phyloP scores from a whole-genome alignment of 2,329 filamentous ascomycete species.

The Fonsecaea monophora region DNA sequence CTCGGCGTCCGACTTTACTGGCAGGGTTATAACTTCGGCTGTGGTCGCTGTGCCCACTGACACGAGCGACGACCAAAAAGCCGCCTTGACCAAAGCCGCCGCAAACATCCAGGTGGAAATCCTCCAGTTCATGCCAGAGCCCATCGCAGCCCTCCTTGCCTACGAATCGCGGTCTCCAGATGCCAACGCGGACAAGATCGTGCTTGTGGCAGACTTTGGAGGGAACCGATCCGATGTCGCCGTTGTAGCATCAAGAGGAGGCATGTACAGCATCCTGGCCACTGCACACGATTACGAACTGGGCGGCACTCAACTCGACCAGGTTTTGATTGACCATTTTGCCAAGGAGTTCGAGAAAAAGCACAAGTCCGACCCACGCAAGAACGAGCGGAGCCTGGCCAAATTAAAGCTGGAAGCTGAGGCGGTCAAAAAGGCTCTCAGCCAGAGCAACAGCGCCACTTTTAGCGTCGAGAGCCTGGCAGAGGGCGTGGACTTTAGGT shows the following conservation, averaged over 20 bases:
- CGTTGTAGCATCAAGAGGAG: constrained; percentile 86
- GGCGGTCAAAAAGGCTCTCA: constrained; percentile 88
- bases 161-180: constrained; percentile 86
- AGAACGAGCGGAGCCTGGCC: constrained; percentile 79
- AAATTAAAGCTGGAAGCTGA: constrained; percentile 94
- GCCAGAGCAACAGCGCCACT: constrained; percentile 82
- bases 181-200: constrained; percentile 79
- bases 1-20: constrained; percentile 89
- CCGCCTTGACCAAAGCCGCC: constrained; percentile 77
- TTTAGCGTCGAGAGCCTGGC: constrained; percentile 92
- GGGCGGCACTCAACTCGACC: constrained; percentile 82
- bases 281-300: constrained; percentile 96
- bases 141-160: constrained; percentile 83
- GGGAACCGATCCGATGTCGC: constrained; percentile 91
- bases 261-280: constrained; percentile 94
- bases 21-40: constrained; percentile 91
- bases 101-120: constrained; percentile 84
- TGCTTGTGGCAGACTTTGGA: constrained; percentile 91
- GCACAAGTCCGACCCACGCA: constrained; percentile 85
- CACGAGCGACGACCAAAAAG: constrained; percentile 85
- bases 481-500: constrained; percentile 87
- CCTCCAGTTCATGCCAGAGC: constrained; percentile 90
- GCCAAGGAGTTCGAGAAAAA: constrained; percentile 99
- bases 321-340: constrained; percentile 93
- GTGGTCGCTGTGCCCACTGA: constrained; percentile 95